Evolutionary conservation across 495 filamentous ascomycete species (phyloP).

Genomic region (Hypoxylon intermedium): DNA sequence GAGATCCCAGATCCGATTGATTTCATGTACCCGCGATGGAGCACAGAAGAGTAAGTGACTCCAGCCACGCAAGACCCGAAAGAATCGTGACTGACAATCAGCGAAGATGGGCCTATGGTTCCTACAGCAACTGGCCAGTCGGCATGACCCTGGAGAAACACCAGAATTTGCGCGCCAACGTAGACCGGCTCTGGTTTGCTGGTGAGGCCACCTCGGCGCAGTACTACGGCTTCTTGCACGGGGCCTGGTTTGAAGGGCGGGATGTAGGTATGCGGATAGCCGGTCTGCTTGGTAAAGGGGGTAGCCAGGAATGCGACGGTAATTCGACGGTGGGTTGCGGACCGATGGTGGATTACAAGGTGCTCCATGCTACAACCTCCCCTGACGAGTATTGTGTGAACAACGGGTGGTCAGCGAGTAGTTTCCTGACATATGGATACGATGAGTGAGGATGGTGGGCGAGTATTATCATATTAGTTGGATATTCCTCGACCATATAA

Average conservation of each 20-base stretch:
- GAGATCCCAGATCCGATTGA: slow-evolving; percentile 70
- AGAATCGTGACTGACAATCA: background rate
- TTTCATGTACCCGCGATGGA: slow-evolving; percentile 78
- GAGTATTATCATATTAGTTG: background rate
- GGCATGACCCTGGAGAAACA: slow-evolving; percentile 71
- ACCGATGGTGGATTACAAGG: slow-evolving; percentile 33
- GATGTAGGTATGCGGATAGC: slow-evolving; percentile 61
- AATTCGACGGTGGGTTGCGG: slow-evolving; percentile 37
- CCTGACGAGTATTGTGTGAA: slow-evolving; percentile 28
- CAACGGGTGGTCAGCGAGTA: slow-evolving; percentile 46
- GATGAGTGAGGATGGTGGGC: slow-evolving; percentile 8
- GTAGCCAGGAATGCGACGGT: slow-evolving; percentile 32
- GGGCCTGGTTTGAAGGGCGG: slow-evolving; percentile 65
- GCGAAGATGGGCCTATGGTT: slow-evolving; percentile 66
- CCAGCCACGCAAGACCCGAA: background rate
- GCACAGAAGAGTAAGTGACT: slow-evolving; percentile 51
- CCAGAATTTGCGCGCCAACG: slow-evolving; percentile 75
- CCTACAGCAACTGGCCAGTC: slow-evolving; percentile 77
- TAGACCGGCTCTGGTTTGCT: slow-evolving; percentile 71
- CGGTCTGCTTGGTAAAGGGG: slow-evolving; percentile 44
- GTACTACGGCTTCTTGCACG: slow-evolving; percentile 77
- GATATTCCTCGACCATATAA: background rate
- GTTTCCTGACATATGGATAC: slow-evolving; percentile 43
- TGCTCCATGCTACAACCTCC: slow-evolving; percentile 41
- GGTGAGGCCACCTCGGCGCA: slow-evolving; percentile 73